A percentile compares a stretch with the other conserved stretches of the same genome.
Conservation (phyloP, 2,329 filamentous ascomycete species). For the Xylariales sp. region DNA sequence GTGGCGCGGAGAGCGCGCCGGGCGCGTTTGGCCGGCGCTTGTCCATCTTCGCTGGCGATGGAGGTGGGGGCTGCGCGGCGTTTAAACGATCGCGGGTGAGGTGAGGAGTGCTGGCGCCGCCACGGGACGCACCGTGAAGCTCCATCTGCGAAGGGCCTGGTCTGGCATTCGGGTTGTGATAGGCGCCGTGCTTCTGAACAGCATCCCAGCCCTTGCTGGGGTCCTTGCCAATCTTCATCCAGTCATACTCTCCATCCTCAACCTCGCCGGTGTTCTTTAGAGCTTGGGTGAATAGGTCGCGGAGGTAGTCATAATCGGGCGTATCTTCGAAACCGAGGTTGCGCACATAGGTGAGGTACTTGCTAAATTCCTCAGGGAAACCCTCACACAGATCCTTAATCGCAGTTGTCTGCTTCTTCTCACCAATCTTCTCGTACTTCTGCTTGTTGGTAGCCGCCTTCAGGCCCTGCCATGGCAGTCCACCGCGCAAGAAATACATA, state of each 20-base stretch:
- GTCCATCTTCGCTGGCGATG: slow-evolving; percentile 77
- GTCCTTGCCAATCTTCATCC: slow-evolving; percentile 92
- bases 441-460: slow-evolving; percentile 82
- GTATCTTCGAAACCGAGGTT: slow-evolving; percentile 98
- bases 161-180: slow-evolving; percentile 73
- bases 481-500: slow-evolving; percentile 70
- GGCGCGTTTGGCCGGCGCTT: slow-evolving; percentile 77
- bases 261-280: slow-evolving; percentile 92
- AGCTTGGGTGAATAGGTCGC: slow-evolving; percentile 93
- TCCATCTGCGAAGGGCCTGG: slow-evolving; percentile 83
- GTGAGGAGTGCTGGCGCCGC: slow-evolving; percentile 61
- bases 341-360: slow-evolving; percentile 94
- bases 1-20: slow-evolving; percentile 69
- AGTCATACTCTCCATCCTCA: slow-evolving; percentile 98
- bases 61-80: slow-evolving; percentile 85
- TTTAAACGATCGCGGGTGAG: slow-evolving; percentile 88
- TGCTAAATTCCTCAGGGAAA: slow-evolving; percentile 95
- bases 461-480: slow-evolving; percentile 67
- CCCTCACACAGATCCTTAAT: slow-evolving; percentile 97
- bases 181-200: slow-evolving; percentile 62
- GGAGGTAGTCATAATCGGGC: slow-evolving; percentile 95
- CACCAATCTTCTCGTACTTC: slow-evolving; percentile 99
- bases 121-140: slow-evolving; percentile 68
- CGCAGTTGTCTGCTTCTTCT: slow-evolving; percentile 97
- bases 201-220: slow-evolving; percentile 87